These are phyloP conservation scores for Ophiostoma ulmi DNA, from an alignment of 2,329 filamentous ascomycete species.

Conservation along the genomic window DNA sequence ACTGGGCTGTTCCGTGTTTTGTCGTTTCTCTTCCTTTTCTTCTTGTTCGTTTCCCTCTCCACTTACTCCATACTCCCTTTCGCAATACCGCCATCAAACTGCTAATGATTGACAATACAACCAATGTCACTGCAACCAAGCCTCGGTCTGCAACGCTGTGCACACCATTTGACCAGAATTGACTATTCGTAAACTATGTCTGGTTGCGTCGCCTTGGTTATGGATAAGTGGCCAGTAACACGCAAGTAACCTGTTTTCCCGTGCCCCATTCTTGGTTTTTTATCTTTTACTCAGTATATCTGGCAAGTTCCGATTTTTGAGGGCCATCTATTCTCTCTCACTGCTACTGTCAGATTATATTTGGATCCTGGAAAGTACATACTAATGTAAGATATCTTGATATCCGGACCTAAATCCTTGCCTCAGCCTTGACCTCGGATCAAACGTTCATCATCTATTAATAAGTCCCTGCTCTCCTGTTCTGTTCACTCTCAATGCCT, in stretches of 20 bases:
- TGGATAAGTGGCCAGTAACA: not conserved
- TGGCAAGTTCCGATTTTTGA: too few species aligned
- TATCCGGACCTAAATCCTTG: not conserved
- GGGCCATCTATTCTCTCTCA: too few species aligned
- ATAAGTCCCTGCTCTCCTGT: not conserved
- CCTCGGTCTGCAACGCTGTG: constrained; percentile 2
- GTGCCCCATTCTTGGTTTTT: too few species aligned
- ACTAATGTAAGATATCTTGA: too few species aligned
- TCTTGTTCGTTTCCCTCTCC: too few species aligned
- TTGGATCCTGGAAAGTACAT: too few species aligned
- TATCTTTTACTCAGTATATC: not conserved
- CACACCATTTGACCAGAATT: not conserved
- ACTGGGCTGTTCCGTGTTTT: not conserved
- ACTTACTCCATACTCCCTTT: not conserved
- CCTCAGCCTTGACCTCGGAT: not conserved
- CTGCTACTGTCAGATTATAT: too few species aligned
- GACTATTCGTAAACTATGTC: too few species aligned
- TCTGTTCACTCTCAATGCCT: not conserved
- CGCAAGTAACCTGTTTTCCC: not conserved
- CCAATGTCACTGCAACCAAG: not conserved
- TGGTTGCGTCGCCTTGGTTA: not conserved
- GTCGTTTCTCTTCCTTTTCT: not conserved
- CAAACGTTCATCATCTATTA: constrained; percentile 1
- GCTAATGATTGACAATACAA: not conserved
- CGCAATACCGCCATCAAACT: not conserved